A percentile compares a stretch with the other conserved stretches of the same genome.
Conservation (phyloP, 805 yeast species). For the Wickerhamiella occidentalis region DNA sequence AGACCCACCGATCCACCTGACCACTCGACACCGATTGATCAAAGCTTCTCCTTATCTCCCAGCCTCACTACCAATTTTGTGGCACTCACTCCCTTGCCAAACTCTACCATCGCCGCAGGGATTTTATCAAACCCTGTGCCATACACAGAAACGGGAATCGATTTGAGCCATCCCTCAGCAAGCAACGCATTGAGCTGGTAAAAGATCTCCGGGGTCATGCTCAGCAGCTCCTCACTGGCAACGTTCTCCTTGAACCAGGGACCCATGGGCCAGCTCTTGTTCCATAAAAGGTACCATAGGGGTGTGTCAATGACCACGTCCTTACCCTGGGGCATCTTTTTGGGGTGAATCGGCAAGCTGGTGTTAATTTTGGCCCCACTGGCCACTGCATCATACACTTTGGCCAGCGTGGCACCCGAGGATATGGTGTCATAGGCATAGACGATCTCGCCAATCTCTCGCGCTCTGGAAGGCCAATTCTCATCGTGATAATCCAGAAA, state of each 20-base stretch:
- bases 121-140: constrained; percentile 21
- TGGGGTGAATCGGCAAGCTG: neutral
- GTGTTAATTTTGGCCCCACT: constrained; percentile 3
- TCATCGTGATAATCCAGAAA: constrained; percentile 37
- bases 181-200: constrained; percentile 15
- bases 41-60: neutral
- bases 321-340: constrained; percentile 5
- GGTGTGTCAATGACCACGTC: constrained; percentile 12
- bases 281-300: constrained; percentile 16
- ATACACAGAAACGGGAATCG: constrained; percentile 19
- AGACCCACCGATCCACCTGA: too few species aligned
- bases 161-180: constrained; percentile 10
- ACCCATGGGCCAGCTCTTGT: constrained; percentile 19
- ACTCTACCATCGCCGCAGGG: constrained; percentile 17
- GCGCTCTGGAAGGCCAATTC: constrained; percentile 36
- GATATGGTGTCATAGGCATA: constrained; percentile 24
- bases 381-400: constrained; percentile 13
- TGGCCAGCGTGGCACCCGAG: constrained; percentile 14
- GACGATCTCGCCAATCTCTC: constrained; percentile 19
- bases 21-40: too few species aligned
- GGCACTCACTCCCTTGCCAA: constrained; percentile 20
- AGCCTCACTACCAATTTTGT: constrained; percentile 20
- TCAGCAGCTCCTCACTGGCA: constrained; percentile 10
- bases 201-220: constrained; percentile 12
- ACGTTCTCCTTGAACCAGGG: constrained; percentile 11